Evolutionary conservation across 331 rosid genomes (phyloP), one percentile per base, ranked within the genome.

Genomic region (Saraca asoca): DNA sequence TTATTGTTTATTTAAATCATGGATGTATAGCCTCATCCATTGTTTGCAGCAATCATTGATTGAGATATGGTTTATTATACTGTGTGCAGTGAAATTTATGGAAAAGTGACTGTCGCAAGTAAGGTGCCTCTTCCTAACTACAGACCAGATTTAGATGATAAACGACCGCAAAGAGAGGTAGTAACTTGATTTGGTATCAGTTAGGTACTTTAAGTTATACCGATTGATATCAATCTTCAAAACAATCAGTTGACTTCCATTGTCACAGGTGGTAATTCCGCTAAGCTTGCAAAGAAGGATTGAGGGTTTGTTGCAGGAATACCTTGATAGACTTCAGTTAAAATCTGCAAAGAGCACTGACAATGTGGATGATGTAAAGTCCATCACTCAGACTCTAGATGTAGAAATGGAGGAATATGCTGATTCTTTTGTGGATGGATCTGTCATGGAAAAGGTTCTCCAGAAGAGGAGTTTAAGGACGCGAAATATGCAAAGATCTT

Each of bases 101-200:
- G 98, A 62, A 92, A 89, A 87, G 96, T 85, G 62, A 76, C 87
- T 58, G 98, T 92, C 69, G 96, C 98, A 60, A 92, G 98, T 81
- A 92, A 85, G 79, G 91, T 80, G 73, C 98, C 98, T 57, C 98
- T 92, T 80, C 95, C 98, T 51, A 87, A 92, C 86, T 92, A 92
- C 80, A 82, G 98, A 60, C 98, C 96, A 6, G 96, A 89, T 80
- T 87, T 92, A 91, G 98, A 92, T 78, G 98, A 92, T 78, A 92
- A 89, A 78, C 91, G 98, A 53, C 98, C 98, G 45, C 98, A 92
- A 52, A 85, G 98, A 73, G 98, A 92, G 96, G 98, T 92, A 77
- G 58, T 69, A 55, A 52, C 62, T 62, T 80, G 15, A n/a, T 7
- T 18, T 19, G 35, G 16, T 51, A 66, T 12, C 9, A 34, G 19